phyloP scores from a whole-genome alignment of 2,329 filamentous ascomycete species.

The Fusarium compactum region DNA sequence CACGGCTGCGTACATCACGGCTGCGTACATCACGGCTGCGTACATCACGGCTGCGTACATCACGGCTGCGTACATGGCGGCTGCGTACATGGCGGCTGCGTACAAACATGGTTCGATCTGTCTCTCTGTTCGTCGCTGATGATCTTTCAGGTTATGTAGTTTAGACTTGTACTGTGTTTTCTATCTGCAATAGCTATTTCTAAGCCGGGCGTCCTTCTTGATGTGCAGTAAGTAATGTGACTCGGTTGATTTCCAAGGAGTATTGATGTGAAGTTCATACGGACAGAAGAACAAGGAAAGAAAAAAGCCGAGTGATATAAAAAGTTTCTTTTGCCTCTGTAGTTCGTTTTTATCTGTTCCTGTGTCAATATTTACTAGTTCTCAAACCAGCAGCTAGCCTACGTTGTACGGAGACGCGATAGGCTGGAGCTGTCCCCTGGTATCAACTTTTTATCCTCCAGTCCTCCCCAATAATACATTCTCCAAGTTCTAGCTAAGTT shows the following conservation, averaged over 20 bases:
- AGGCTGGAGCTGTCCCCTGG: neutral
- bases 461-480: neutral
- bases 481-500: too few species aligned
- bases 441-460: neutral
- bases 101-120: too few species aligned
- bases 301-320: neutral
- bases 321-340: neutral
- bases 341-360: neutral
- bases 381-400: neutral
- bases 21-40: too few species aligned
- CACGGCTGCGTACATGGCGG: too few species aligned
- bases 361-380: neutral
- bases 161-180: neutral
- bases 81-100: too few species aligned
- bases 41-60: too few species aligned
- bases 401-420: too few species aligned
- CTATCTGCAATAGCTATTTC: neutral
- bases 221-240: neutral
- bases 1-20: too few species aligned
- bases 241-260: neutral
- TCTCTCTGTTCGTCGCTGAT: neutral
- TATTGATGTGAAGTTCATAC: neutral
- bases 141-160: rapidly evolving
- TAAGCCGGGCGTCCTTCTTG: neutral
- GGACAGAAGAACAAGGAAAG: neutral